Conservation (phyloP, 2,329 filamentous ascomycete genomes). For the Arthroderma sp. region DNA sequence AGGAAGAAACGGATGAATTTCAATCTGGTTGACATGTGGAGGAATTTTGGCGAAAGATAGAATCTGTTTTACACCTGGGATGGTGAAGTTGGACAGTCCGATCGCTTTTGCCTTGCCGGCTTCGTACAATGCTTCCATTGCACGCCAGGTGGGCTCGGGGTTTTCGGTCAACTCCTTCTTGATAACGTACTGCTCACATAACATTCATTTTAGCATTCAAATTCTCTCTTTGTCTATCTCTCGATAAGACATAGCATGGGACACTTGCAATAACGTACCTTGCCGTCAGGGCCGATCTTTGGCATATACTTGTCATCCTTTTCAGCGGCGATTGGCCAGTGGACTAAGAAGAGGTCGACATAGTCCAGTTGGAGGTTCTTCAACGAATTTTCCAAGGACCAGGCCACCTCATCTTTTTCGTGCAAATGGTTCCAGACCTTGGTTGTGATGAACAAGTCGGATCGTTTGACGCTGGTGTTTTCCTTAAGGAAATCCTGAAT, state of each 20-base stretch:
- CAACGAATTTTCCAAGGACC: conserved; percentile 49
- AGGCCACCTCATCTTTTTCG: conserved; percentile 41
- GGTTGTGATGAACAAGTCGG: conserved; percentile 54
- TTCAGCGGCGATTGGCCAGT: conserved; percentile 47
- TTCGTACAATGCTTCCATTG: conserved; percentile 46
- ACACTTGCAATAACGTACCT: conserved; percentile 26
- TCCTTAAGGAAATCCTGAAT: conserved; percentile 41
- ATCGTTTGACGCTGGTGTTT: conserved; percentile 50
- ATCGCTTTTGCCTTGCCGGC: conserved; percentile 54
- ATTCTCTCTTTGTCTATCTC: not conserved
- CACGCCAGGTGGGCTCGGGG: conserved; percentile 52
- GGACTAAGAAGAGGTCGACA: conserved; percentile 58
- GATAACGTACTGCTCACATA: conserved; percentile 50
- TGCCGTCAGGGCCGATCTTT: conserved; percentile 41
- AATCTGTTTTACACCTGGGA: conserved; percentile 12
- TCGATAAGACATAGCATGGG: not conserved
- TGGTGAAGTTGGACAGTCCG: conserved; percentile 40
- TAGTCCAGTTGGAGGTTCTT: conserved; percentile 54
- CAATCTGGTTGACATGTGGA: conserved; percentile 41
- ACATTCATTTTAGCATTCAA: conserved; percentile 14
- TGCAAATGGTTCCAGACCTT: conserved; percentile 58
- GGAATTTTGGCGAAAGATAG: conserved; percentile 27
- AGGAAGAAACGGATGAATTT: conserved; percentile 44
- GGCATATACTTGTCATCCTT: conserved; percentile 37
- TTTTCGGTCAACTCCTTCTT: conserved; percentile 55